phyloP scores from a whole-genome alignment of 352 stramenopile species.

The Globisporangium abappressorium region DNA sequence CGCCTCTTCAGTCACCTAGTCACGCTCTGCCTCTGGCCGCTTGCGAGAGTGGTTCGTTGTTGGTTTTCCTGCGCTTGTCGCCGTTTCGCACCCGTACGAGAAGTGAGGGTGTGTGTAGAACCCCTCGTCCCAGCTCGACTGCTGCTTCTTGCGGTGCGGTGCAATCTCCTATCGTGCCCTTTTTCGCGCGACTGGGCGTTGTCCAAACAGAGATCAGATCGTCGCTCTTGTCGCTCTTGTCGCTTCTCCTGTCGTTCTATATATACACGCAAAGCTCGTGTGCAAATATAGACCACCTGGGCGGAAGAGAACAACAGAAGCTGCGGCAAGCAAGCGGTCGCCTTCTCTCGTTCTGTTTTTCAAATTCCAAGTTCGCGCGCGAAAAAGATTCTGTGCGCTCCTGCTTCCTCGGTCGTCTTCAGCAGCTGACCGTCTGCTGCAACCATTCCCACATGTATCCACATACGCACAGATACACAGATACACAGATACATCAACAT shows the following conservation, averaged over 20 bases:
- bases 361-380: constrained; percentile 10
- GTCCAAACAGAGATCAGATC: background rate
- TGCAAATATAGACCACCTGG: constrained; percentile 9
- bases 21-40: constrained; percentile 33
- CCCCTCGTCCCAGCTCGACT: constrained; percentile 6
- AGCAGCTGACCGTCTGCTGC: background rate
- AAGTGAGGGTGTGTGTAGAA: background rate
- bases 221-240: background rate
- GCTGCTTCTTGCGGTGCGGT: background rate
- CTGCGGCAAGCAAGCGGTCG: background rate
- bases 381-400: constrained; percentile 9
- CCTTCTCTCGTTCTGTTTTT: background rate
- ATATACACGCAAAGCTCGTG: background rate
- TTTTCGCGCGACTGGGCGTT: background rate
- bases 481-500: background rate
- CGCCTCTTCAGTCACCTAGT: constrained; percentile 49
- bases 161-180: background rate
- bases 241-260: too few relatives aligned
- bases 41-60: constrained; percentile 3
- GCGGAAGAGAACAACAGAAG: background rate
- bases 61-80: constrained; percentile 7
- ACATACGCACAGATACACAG: background rate
- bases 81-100: constrained; percentile 16
- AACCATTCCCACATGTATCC: background rate
- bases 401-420: background rate